Evolutionary conservation across 2,329 filamentous ascomycete species (phyloP), one percentile per base, ranked within the genome.

Genomic region (Pyrenochaeta sp.): DNA sequence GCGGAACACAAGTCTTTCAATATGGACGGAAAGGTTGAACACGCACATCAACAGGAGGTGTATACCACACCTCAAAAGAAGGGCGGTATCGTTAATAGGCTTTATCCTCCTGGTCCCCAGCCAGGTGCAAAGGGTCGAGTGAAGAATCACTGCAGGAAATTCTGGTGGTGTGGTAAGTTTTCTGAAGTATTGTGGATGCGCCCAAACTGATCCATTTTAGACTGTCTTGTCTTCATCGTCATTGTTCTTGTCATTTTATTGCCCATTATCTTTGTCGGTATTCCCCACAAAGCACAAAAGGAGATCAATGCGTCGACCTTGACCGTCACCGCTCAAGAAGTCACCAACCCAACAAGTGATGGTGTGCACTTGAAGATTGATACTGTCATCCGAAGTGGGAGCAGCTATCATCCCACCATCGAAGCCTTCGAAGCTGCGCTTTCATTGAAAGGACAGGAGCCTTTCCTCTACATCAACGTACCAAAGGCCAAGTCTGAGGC

Each of bases 261-360:
- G 26, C 72, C 84, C 26, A 67, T 86, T 26, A 73, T 84, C 32
- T 85, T 78, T 56, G 82, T 85, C 37, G 82, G 66, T 3, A 81
- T 84, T 56, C 82, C 82, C 13, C 75, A 78, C 21, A 81, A 81
- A 44, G 81, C 81, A 22, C 82, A 84, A 55, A 45, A 65, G 27
- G 76, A 77, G 36, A 75, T 85, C 55, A 75, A 82, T 55, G 66
- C 74, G 21, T 78, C 82, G 1, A 75, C 69, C 3, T 67, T 85
- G 18, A 68, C 74, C 20, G 72, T 84, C 48, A 77, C 71, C 1
- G 65, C 70, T n/a, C 74, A 83, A 60, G 56, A 74, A 26, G 78
- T 84, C 49, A 74, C 72, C 11, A 63, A 80, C 10, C 81, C 83
- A 6, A 68, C 72, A 1, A 64, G 79, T 1, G 64, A 80, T 7